A percentile compares a stretch with the other conserved stretches of the same genome.
phyloP scores from a whole-genome alignment of 768 basidiomycete genomes.

The Trametes elegans region DNA sequence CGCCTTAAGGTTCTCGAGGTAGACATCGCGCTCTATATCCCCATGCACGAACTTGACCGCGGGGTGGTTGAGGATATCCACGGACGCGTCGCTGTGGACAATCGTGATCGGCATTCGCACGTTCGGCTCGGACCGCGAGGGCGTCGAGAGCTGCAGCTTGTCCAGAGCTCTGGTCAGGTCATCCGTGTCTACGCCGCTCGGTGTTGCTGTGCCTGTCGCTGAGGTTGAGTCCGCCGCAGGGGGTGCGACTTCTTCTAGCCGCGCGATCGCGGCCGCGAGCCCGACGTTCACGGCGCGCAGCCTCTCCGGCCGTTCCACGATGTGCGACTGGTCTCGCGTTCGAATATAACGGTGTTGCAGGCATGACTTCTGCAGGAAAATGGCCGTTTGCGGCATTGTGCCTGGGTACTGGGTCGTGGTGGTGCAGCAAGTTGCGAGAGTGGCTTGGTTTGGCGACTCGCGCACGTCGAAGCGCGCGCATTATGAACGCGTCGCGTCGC shows the following conservation, averaged over 20 bases:
- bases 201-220: neutral
- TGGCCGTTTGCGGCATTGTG: constrained; percentile 6
- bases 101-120: constrained; percentile 39
- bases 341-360: constrained; percentile 77
- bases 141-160: constrained; percentile 20
- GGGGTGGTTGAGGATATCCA: constrained; percentile 54
- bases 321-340: constrained; percentile 64
- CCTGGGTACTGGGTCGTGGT: neutral
- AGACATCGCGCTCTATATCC: constrained; percentile 62
- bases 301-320: constrained; percentile 91
- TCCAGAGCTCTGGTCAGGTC: constrained; percentile 47
- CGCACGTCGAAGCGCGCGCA: neutral
- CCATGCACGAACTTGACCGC: constrained; percentile 78
- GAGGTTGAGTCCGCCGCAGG: neutral
- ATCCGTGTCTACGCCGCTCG: constrained; percentile 25
- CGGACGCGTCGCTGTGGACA: constrained; percentile 49
- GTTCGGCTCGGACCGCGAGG: neutral
- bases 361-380: constrained; percentile 70
- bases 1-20: constrained; percentile 57
- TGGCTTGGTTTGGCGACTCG: neutral
- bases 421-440: too few species aligned
- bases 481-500: neutral
- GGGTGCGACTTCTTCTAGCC: constrained; percentile 46
- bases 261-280: constrained; percentile 74
- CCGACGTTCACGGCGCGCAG: constrained; percentile 82